Base-by-base conservation (phyloP, 163 green algal genomes). In the Scenedesmus sp. region DNA sequence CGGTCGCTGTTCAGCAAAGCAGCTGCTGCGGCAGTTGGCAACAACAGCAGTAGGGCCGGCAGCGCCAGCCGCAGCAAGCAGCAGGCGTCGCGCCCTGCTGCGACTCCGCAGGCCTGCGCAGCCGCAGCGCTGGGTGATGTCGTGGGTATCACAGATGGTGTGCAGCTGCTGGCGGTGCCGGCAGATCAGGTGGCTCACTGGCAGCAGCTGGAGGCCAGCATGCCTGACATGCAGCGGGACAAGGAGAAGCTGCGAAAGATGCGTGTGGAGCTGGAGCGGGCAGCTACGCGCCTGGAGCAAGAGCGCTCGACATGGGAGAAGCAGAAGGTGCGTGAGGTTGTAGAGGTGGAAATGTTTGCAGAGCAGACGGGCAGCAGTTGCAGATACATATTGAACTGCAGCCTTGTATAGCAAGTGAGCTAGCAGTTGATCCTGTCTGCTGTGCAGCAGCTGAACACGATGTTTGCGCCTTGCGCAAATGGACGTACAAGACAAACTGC, bases 241-340 rank as follows among this genome's bases (percentile, higher is more conserved):
- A 91, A 92, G n/a, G 46, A 77, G 1, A 55, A 77, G 15, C 89
- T 97, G 64, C 64, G 88, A 0, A 86, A 87, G 52, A 93, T 96
- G 95, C 93, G 94, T 34, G 94, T 88, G 57, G 92, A 96, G 82
- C 93, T 97, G 77, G 93, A 97, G 90, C 92, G 92, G 70, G 94
- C 94, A 2, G 93, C 94, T 4, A 93, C 93, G 76, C 91, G 91
- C 62, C 87, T 97, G 66, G 92, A 96, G 84, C 84, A 93, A 82
- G 93, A 97, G 90, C 93, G 94, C 3, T 55, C 84, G 34, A 84
- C 94, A 0, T 94, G 89, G 90, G 95, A 97, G 88, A 83, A 79
- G 59, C 92, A 94, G 23, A 90, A 94, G 94, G 94, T 96, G 88
- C 2, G 73, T 67, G 23, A 13, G 70, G 66, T 13, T 46, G 16